Evolutionary conservation across 2,329 filamentous ascomycete species (phyloP), one percentile per base, ranked within the genome.

Genomic region (Aspergillus sp.): DNA sequence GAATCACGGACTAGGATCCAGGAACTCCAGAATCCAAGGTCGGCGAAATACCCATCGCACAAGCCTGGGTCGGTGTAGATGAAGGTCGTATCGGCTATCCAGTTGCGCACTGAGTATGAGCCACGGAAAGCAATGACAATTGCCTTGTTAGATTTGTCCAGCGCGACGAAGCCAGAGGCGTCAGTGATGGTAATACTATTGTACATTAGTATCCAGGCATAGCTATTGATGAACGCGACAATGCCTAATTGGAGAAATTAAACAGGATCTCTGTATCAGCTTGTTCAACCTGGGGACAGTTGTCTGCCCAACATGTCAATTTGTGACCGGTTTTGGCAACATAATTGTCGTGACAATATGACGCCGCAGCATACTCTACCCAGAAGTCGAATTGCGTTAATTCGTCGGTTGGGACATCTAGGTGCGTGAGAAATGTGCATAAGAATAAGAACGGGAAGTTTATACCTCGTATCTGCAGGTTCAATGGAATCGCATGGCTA

Each of bases 291-390:
- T 64, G 54, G 0, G 71, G 66, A 51, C 75, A 78, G 51, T 73
- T 75, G 0, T 65, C 67, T 13, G 66, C 59, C 1, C 58, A 57
- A 51, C 75, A 78, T 13, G 57, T 66, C 35, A 76, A 41, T 48
- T 70, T 70, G 9, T 67, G 65, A 43, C 64, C 64, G n/a, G 67
- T 47, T 41, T 55, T 45, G 33, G 64, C 62, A 39, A 70, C 62
- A 57, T 75, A 76, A 61, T 76, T 76, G 33, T 54, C 55, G 3
- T 65, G 56, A 55, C 75, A 78, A 60, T 78, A 77, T 25, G 74
- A 61, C 0, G 75, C 75, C 1, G 74, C 74, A 3, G 74, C 70
- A 59, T 75, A 78, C 51, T 78, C 72, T 44, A 71, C 69, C 61
- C 73, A 75, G 53, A 75, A 71, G 10, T 65, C 53, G 9, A 77